phyloP scores from a whole-genome alignment of 257 asterid species.

The Forsythia viridissima region DNA sequence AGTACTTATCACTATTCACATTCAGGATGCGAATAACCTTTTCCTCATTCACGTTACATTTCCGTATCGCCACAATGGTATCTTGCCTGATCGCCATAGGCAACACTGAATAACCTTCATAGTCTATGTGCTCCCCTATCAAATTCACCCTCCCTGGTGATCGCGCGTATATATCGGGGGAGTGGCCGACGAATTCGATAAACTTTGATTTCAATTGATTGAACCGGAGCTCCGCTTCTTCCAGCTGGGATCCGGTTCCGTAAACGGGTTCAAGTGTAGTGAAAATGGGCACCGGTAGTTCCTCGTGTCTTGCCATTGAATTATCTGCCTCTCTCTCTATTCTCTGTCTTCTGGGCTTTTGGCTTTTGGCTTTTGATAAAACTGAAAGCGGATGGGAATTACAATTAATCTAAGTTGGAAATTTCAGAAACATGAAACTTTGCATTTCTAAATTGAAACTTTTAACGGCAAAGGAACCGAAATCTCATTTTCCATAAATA shows the following conservation, averaged over 20 bases:
- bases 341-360: not conserved
- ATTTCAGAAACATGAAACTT: too few species aligned
- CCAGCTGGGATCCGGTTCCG: constrained; percentile 79
- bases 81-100: constrained; percentile 99
- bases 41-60: constrained; percentile 37
- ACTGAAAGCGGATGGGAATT: not conserved
- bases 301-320: constrained; percentile 74
- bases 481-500: too few species aligned
- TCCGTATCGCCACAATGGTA: constrained; percentile 85
- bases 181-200: constrained; percentile 63
- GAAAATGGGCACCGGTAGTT: constrained; percentile 65
- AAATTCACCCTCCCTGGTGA: constrained; percentile 99
- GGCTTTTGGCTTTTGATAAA: not conserved
- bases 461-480: too few species aligned
- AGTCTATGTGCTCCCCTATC: constrained; percentile 98
- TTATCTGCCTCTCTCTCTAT: not conserved
- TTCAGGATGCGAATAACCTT: constrained; percentile 68
- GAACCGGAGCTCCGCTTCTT: constrained; percentile 86
- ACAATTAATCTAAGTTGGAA: not conserved
- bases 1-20: constrained; percentile 74
- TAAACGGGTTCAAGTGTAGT: constrained; percentile 70
- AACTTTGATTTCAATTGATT: constrained; percentile 62
- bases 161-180: constrained; percentile 77
- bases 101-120: constrained; percentile 96
- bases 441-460: too few species aligned